Evolutionary conservation across 441 rosid genomes (phyloP).

Genomic region (Cnidoscolus chayamansa): DNA sequence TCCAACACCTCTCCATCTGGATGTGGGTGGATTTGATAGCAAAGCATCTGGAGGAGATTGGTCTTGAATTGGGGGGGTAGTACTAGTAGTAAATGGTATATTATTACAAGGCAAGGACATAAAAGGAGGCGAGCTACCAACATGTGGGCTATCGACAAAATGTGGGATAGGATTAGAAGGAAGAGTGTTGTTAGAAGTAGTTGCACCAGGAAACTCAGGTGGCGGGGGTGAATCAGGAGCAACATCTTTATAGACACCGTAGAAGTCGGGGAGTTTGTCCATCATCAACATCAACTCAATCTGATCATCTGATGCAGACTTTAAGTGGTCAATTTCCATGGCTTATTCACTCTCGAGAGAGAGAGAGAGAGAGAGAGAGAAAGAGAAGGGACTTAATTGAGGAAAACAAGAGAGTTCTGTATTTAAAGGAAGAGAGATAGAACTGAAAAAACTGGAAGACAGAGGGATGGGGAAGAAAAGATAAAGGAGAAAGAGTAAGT

Average conservation of each 20-base stretch:
- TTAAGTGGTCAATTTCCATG: constrained; percentile 47
- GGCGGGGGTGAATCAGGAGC: constrained; percentile 10
- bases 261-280: constrained; percentile 41
- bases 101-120: constrained; percentile 11
- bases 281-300: constrained; percentile 47
- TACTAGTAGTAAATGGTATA: constrained; percentile 19
- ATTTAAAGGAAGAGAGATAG: constrained; percentile 17
- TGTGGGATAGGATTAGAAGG: constrained; percentile 15
- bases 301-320: constrained; percentile 40
- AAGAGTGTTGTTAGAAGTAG: not conserved
- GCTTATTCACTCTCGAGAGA: not conserved
- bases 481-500: constrained; percentile 28
- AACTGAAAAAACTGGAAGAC: constrained; percentile 27
- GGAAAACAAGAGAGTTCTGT: not conserved
- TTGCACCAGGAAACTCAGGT: constrained; percentile 26
- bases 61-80: constrained; percentile 13
- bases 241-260: constrained; percentile 22
- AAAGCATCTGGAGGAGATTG: constrained; percentile 7
- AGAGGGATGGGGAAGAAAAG: constrained; percentile 39
- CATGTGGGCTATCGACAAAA: constrained; percentile 18
- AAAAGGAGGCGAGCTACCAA: constrained; percentile 24
- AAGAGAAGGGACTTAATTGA: not conserved
- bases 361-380: not conserved
- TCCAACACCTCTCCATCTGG: constrained; percentile 26
- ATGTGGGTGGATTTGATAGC: constrained; percentile 10